Base-by-base conservation (phyloP, 306 rosid genomes). In the Pueraria montana region DNA sequence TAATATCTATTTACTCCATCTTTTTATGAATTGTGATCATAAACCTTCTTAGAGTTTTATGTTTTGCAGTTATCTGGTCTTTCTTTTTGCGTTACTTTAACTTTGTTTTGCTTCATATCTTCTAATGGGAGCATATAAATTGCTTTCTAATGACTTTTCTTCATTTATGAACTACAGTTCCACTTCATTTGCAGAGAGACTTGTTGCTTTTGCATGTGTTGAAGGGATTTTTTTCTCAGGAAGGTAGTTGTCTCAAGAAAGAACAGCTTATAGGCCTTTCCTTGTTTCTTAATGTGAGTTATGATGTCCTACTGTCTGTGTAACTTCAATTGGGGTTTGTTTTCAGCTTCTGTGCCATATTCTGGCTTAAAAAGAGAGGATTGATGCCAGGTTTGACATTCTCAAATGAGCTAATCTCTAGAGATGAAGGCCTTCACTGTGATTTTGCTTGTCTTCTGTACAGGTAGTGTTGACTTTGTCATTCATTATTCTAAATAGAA, bases 391-490 rank as follows among this genome's bases (percentile, higher is more conserved):
- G 98, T 65, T 75, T 95, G 87, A 90, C 97, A 70, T 95, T 93
- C 87, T 93, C 97, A 74, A 95, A 95, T 81, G 98, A 95, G 82
- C 92, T 93, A 59, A 93, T 95, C 76, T 95, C 98, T 72, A 93
- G 98, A 85, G 98, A 95, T 46, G 98, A 94, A 87, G 97, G 98
- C 59, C 98, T 94, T 84, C 98, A 93, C 79, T 95, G 98, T 82
- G 97, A 91, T 82, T 93, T 93, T 86, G 98, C 98, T 88, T 95
- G 98, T 81, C 94, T 95, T 87, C 84, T 95, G 42, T 93, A 95
- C 82, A 91, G 97, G 98, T 95, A 69, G 14, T 48, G 62, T 42
- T 50, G n/a, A 64, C 38, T 66, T 85, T 56, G 40, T 32, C 53
- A 34, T 80, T 50, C 74, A 53, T 65, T 79, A 56, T 65, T 45